Base-by-base conservation (phyloP, 1,284 basidiomycete species). In the Apiotrichum siamense region DNA sequence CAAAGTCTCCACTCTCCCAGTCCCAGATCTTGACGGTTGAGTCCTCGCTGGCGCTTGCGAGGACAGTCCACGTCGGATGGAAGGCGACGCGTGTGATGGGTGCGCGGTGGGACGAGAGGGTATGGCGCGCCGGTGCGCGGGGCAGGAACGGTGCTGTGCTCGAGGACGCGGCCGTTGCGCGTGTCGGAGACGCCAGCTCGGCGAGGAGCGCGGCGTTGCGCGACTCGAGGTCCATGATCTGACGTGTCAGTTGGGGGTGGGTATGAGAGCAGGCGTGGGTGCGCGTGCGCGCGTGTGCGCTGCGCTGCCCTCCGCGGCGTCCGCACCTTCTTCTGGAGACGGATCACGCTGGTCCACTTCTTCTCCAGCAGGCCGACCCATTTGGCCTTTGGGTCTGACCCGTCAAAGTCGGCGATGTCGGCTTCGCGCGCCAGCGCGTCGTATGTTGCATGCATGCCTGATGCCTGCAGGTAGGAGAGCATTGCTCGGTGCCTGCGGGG, bases 281-380 rank as follows among this genome's bases (percentile, higher is more conserved):
- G 23, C 20, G 18, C 37, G 37, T 3, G 12, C 37, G 37, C 37
- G 4, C 21, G 36, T 12, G 13, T 9, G 13, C 35, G 35, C 9
- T 15, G 29, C 29, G 29, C 29, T 31, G 29, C 11, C 29, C n/a
- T n/a, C 10, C 29, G 29, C 41, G 10, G 24, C 6, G 39, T 7
- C 36, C 77, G 57, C 58, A 86, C 88, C 83, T 93, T 93, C 78
- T 92, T 90, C 77, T 94, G 91, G 64, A 94, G 71, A 55, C 90
- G 80, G 55, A 94, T 91, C 21, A 93, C 88, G 65, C 85, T 87
- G 24, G 88, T 92, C 90, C 90, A 94, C 72, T 94, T 94, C 82
- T 92, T 93, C 77, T 90, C 90, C 54, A 94, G 75, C 52, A 94
- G 76, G 0, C 88, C 89, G 2, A 83, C 82, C 66, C 84, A 87